Evolutionary conservation across 768 basidiomycete species (phyloP).

Genomic region (Macrolepiota dolichaula): DNA sequence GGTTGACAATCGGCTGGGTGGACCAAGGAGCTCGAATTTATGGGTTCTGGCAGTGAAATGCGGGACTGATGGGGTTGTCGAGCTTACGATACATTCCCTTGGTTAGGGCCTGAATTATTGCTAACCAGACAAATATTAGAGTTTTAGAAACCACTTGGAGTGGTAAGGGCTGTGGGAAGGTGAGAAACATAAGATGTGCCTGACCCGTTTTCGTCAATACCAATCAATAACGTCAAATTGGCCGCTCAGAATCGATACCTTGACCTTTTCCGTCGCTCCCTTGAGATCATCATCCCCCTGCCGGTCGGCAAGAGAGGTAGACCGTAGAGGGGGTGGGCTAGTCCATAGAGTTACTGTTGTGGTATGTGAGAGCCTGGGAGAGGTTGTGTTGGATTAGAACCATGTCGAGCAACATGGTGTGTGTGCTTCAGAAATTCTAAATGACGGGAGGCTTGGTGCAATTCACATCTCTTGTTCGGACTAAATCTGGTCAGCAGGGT

Average conservation of each 20-base stretch:
- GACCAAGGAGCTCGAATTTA: constrained; percentile 25
- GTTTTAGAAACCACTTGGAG: constrained; percentile 44
- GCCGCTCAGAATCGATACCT: constrained; percentile 9
- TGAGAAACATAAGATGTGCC: constrained; percentile 29
- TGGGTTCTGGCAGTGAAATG: constrained; percentile 33
- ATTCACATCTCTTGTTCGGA: constrained; percentile 6
- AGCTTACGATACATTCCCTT: constrained; percentile 34
- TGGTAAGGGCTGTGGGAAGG: constrained; percentile 29
- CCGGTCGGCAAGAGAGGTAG: constrained; percentile 9
- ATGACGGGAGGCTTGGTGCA: constrained; percentile 3
- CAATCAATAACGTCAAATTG: constrained; percentile 13
- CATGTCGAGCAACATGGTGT: neutral
- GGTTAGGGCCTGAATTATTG: constrained; percentile 27
- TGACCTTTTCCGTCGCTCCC: constrained; percentile 10
- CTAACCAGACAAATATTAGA: constrained; percentile 36
- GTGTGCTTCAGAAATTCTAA: neutral
- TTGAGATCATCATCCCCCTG: neutral
- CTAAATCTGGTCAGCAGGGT: constrained; percentile 5
- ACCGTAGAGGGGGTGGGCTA: too few relatives aligned
- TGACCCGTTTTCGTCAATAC: constrained; percentile 17
- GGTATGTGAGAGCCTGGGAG: neutral
- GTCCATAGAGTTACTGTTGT: too few relatives aligned
- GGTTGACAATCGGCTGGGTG: constrained; percentile 21
- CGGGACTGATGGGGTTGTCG: constrained; percentile 36
- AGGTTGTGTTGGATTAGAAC: neutral